These are phyloP conservation scores for Aureobasidium sp. DNA, from an alignment of 2,329 filamentous ascomycete genomes.

Conservation along the genomic window DNA sequence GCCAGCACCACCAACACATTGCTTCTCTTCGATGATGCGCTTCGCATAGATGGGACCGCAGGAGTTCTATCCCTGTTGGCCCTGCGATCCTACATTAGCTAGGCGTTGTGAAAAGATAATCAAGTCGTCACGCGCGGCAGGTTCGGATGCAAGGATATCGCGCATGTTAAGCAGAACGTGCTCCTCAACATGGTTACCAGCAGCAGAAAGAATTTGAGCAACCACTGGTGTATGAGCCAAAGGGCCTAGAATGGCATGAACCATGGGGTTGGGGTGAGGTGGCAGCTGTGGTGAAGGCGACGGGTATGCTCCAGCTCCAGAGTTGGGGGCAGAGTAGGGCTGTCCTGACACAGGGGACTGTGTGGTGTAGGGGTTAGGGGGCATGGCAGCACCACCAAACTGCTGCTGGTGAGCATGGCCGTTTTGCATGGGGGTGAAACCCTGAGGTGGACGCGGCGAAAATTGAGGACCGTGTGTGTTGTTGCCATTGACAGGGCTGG, in stretches of 20 bases:
- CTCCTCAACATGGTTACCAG: conserved; percentile 30
- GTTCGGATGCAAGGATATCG: conserved; percentile 59
- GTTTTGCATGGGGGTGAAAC: conserved; percentile 17
- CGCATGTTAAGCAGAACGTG: conserved; percentile 68
- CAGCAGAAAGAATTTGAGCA: conserved; percentile 30
- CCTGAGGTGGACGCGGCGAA: conserved; percentile 31
- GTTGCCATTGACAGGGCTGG: conserved; percentile 24
- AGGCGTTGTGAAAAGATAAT: conserved; percentile 5
- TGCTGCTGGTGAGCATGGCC: conserved; percentile 18
- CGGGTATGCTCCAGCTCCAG: conserved; percentile 18
- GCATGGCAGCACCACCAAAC: conserved; percentile 26
- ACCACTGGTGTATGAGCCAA: conserved; percentile 38
- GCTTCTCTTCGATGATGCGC: neutral
- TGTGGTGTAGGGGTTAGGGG: conserved; percentile 34
- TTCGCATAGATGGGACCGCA: neutral
- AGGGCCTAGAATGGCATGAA: conserved; percentile 35
- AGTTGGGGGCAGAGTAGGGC: conserved; percentile 30
- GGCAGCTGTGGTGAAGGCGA: conserved; percentile 15
- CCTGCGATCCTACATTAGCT: neutral
- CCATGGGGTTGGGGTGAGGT: conserved; percentile 30
- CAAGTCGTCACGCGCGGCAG: conserved; percentile 48
- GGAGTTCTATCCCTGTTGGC: conserved; percentile 8
- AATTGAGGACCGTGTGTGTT: conserved; percentile 33
- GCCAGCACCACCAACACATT: neutral
- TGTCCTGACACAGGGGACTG: conserved; percentile 26